These are phyloP conservation scores for Tetrahymena malaccensis DNA, from an alignment of 73 alveolate genomes.

Conservation along the genomic window DNA sequence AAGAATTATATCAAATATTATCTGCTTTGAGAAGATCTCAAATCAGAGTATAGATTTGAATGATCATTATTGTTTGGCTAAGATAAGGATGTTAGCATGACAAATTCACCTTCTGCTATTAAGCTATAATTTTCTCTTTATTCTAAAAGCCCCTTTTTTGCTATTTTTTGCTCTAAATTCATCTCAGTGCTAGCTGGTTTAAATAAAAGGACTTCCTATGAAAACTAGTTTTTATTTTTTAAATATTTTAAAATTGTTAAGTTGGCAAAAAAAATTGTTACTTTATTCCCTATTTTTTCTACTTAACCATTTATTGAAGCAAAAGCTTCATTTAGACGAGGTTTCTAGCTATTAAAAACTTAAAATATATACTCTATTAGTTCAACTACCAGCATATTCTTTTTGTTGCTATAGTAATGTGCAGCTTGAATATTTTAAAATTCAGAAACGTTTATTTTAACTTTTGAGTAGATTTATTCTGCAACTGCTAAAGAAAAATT, in stretches of 20 bases:
- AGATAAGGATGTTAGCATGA: neutral
- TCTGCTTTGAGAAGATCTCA: neutral
- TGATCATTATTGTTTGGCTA: neutral
- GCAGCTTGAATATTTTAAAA: neutral
- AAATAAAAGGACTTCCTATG: neutral
- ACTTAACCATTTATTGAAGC: neutral
- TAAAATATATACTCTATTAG: neutral
- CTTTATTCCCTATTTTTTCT: neutral
- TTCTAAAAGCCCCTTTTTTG: neutral
- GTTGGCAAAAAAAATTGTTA: neutral
- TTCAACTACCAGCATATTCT: neutral
- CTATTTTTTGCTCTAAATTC: neutral
- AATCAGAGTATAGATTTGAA: neutral
- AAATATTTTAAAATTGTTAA: neutral
- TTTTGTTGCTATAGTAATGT: neutral
- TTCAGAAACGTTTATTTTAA: neutral
- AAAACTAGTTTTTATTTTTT: neutral
- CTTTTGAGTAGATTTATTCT: neutral
- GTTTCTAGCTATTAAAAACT: neutral
- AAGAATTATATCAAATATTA: neutral
- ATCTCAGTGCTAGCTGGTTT: neutral
- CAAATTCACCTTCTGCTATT: neutral
- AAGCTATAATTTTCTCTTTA: neutral
- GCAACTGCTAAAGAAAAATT: neutral
- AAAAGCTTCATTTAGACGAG: neutral